Evolutionary conservation across 805 yeast species (phyloP).

Genomic region (Candida succiphila): DNA sequence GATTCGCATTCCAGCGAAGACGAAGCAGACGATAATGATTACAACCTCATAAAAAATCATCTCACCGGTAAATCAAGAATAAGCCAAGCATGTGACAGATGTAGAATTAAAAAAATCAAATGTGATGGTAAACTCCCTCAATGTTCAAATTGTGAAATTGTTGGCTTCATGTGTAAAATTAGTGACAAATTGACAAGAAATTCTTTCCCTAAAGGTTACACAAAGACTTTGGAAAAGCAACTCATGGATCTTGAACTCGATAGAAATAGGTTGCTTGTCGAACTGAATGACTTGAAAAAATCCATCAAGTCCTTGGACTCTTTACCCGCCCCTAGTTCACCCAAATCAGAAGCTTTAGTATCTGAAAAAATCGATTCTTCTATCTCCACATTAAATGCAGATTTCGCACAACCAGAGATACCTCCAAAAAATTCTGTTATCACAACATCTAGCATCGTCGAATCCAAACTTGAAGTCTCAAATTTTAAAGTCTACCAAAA

Average conservation of each 20-base stretch:
- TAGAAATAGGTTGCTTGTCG: conserved; percentile 28
- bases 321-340: background rate
- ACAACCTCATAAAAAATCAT: conserved; percentile 22
- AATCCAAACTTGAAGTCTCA: conserved; percentile 10
- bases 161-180: conserved; percentile 60
- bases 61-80: conserved; percentile 35
- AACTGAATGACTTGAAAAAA: conserved; percentile 18
- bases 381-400: background rate
- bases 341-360: background rate
- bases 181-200: conserved; percentile 67
- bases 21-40: background rate
- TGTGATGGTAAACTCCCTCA: conserved; percentile 64
- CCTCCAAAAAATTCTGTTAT: background rate
- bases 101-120: conserved; percentile 65
- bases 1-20: too few relatives aligned
- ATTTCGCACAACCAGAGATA: background rate
- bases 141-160: conserved; percentile 57
- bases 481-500: conserved; percentile 7
- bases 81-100: conserved; percentile 76
- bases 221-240: conserved; percentile 61
- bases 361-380: background rate
- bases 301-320: background rate
- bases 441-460: background rate
- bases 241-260: conserved; percentile 53
- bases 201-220: conserved; percentile 75